phyloP scores from a whole-genome alignment of 2,329 filamentous ascomycete genomes.

The Xylaria multiplex region DNA sequence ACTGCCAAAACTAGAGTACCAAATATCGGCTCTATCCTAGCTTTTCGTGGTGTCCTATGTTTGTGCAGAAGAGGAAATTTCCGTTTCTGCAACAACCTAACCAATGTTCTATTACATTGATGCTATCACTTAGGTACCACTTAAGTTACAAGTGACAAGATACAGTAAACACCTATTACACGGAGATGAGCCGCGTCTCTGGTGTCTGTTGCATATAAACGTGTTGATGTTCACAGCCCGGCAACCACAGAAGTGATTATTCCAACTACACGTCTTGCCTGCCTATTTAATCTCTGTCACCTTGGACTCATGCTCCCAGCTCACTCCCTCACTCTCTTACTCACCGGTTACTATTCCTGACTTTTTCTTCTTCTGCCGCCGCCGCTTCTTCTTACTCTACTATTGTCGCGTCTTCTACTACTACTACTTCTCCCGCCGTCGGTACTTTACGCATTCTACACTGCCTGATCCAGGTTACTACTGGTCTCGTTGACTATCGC shows the following conservation, averaged over 20 bases:
- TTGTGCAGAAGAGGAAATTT: too few species aligned
- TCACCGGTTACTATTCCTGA: background rate
- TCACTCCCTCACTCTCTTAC: background rate
- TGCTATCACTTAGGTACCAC: background rate
- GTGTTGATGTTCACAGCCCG: constrained; percentile 1
- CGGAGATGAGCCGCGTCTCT: background rate
- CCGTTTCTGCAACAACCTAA: too few species aligned
- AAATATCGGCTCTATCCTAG: too few species aligned
- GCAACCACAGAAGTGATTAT: background rate
- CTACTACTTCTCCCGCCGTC: background rate
- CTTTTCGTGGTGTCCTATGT: too few species aligned
- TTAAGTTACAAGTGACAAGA: background rate
- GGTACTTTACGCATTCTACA: too few species aligned
- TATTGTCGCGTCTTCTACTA: background rate
- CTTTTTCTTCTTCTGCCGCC: background rate
- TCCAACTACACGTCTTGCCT: background rate
- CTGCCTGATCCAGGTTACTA: too few species aligned
- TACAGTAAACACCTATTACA: background rate
- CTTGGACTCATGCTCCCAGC: background rate
- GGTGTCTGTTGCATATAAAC: background rate
- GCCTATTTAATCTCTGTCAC: background rate
- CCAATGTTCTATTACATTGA: background rate
- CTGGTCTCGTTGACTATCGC: background rate
- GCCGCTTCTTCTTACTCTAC: background rate
- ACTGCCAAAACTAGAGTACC: too few species aligned